Evolutionary conservation across 306 rosid species (phyloP), one percentile per base, ranked within the genome.

Genomic region (Cicer yamashitae): DNA sequence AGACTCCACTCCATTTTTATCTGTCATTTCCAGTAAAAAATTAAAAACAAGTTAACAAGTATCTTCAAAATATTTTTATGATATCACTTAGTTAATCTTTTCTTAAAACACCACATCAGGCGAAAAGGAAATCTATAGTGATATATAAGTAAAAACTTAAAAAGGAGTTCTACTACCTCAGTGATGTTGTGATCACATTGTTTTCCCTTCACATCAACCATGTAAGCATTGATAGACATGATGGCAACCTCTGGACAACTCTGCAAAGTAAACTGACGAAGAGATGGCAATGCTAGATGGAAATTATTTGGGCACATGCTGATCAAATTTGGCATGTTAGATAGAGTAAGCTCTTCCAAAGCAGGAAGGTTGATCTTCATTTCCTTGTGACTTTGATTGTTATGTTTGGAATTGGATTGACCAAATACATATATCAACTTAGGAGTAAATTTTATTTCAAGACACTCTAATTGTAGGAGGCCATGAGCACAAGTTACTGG

Each of bases 341-440:
- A 0, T 25, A 78, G 68, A 0, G 0, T 2, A 8, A 78, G 11
- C 0, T 0, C 0, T 11, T 13, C 6, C 7, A 78, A 10, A 0
- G 13, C 9, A 48, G 5, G 56, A 12, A 78, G 56, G 25, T 56
- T 56, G 6, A 57, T 37, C n/a, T 53, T 7, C 12, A 56, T 50
- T 38, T 17, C 67, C 20, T n/a, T 52, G 20, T 39, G 57, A 65
- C 8, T 38, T 14, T 65, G 73, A 65, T 13, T 20, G 11, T 0
- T 17, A 22, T 18, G 25, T 30, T 30, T 30, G 37, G 37, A 30
- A 7, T 30, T 34, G 44, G 13, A 8, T 67, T 57, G 41, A 8
- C 60, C 61, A 7, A 81, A 81, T 41, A 75, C 30, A 7, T 50
- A 43, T 40, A 41, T 51, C 57, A 81, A 1, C 41, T 40, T 6